These are phyloP conservation scores for Maudiozyma barnettii DNA, from an alignment of 805 yeast genomes.

Conservation along the genomic window DNA sequence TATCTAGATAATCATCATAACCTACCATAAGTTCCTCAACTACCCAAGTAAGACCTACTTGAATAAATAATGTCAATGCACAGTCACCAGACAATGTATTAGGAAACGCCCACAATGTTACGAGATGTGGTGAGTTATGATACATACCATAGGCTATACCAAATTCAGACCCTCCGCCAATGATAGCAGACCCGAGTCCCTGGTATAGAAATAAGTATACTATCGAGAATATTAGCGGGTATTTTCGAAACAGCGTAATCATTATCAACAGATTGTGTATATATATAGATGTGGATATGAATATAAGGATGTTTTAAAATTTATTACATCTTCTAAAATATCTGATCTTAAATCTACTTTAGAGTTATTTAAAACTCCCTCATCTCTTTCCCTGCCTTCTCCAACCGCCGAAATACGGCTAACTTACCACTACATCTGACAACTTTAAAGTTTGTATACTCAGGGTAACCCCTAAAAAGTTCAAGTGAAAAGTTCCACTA, in stretches of 20 bases:
- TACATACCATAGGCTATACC: conserved; percentile 24
- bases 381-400: no score
- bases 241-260: neutral
- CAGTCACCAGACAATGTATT: conserved; percentile 23
- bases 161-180: conserved; percentile 21
- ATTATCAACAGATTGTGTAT: neutral
- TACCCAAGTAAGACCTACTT: conserved; percentile 18
- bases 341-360: no score
- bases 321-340: no score
- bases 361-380: no score
- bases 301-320: neutral
- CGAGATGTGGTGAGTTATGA: conserved; percentile 2
- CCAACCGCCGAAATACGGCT: no score
- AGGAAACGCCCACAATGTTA: conserved; percentile 22
- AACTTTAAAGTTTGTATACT: no score
- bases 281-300: neutral
- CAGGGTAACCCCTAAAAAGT: no score
- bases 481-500: no score
- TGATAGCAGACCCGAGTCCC: conserved; percentile 14
- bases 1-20: conserved; percentile 11
- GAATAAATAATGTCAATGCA: conserved; percentile 17
- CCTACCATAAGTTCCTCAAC: conserved; percentile 16
- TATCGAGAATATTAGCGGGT: conserved; percentile 3
- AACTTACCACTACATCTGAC: neutral
- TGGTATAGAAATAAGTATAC: conserved; percentile 9